Evolutionary conservation across 345 rosid species (phyloP), one percentile per base, ranked within the genome.

Genomic region (Rhodomyrtus tomentosa): DNA sequence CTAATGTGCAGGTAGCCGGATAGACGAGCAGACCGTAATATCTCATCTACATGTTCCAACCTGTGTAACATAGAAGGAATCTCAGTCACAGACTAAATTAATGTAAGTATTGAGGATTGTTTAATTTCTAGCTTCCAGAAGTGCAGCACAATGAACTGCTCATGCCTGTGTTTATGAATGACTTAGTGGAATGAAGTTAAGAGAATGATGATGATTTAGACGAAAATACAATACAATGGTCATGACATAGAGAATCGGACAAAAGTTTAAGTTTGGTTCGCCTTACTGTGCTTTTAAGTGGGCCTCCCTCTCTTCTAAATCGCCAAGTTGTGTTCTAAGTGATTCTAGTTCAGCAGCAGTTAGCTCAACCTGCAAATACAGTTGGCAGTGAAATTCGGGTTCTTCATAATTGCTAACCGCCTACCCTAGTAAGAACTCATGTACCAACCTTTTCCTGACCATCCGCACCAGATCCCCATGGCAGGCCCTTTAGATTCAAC

Each of bases 11-110:
- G 90, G 88, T 95, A 95, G 55, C 99, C 98, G 82, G 96, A 91
- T 84, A 95, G 88, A 82, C 95, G 96, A 45, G 99, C 98, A 83
- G 98, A 95, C 83, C 96, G 95, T 85, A 97, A 87, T 87, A 95
- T 92, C 91, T 95, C 98, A 90, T 93, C 98, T 52, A 95, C 92
- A 86, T 97, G 93, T 90, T 95, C 98, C 93, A 95, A 90, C 92
- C 99, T 97, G 82, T 6, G 82, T 48, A 80, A 80, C 50, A 80
- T 8, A 50, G 82, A 80, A 80, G 55, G n/a, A 48, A 49, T 81
- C 24, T 81, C 0, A 2, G 52, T 42, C 55, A 81, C 2, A 2
- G 55, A 27, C 56, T 42, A 49, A 49, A 36, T 81, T 81, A 81
- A 16, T 16, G 27, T 20, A 48, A 50, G 55, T 48, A 80, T 45